Conservation (phyloP, 2,329 filamentous ascomycete genomes). For the Venturia oleaginea region DNA sequence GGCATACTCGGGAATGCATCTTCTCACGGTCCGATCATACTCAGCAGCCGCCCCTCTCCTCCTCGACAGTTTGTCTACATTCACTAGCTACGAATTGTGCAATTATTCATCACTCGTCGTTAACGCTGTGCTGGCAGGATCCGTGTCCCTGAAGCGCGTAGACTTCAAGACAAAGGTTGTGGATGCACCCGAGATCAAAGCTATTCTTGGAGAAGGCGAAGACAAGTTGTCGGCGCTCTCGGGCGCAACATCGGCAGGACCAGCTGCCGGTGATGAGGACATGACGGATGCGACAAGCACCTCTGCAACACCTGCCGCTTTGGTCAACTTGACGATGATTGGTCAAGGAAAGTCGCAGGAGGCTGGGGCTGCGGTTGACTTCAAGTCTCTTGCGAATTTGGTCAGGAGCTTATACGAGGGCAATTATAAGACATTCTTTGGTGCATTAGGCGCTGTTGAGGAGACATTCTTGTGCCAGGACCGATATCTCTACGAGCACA, state of each 20-base stretch:
- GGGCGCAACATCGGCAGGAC: slow-evolving; percentile 72
- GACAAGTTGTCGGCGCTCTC: slow-evolving; percentile 78
- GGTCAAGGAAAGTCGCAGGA: slow-evolving; percentile 58
- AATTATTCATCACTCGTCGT: slow-evolving; percentile 91
- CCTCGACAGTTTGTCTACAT: slow-evolving; percentile 93
- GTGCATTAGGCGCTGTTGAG: slow-evolving; percentile 79
- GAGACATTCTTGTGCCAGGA: slow-evolving; percentile 90
- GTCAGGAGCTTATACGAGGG: slow-evolving; percentile 89
- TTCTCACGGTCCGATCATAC: slow-evolving; percentile 87
- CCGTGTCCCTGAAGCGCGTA: slow-evolving; percentile 87
- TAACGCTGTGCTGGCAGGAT: slow-evolving; percentile 90
- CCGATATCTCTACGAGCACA: slow-evolving; percentile 91
- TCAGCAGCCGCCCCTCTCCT: slow-evolving; percentile 82
- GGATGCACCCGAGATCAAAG: slow-evolving; percentile 95
- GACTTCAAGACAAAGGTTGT: slow-evolving; percentile 99
- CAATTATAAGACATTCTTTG: slow-evolving; percentile 90
- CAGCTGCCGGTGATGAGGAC: slow-evolving; percentile 66
- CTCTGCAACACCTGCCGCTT: slow-evolving; percentile 42
- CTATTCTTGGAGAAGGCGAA: slow-evolving; percentile 79
- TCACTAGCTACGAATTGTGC: slow-evolving; percentile 97
- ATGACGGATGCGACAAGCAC: slow-evolving; percentile 54
- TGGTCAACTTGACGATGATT: slow-evolving; percentile 81
- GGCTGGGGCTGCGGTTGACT: slow-evolving; percentile 75
- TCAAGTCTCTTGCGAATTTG: slow-evolving; percentile 75
- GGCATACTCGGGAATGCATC: slow-evolving; percentile 92